Evolutionary conservation across 345 rosid genomes (phyloP), one percentile per base, ranked within the genome.

Genomic region (Ceriops zippeliana): DNA sequence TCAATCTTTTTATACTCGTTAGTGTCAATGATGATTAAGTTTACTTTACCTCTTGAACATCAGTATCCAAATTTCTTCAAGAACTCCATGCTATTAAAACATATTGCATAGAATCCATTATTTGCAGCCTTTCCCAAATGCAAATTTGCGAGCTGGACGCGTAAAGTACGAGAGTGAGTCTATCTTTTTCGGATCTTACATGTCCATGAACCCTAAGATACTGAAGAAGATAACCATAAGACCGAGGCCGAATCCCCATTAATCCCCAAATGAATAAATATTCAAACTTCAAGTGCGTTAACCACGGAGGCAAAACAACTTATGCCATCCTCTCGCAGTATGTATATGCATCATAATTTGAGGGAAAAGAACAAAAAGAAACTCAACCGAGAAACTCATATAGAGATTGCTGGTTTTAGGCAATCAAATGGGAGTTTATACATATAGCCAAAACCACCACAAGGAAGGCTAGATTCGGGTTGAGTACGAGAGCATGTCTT

Each of bases 141-240:
- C 86, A 66, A 88, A 93, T 86, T 93, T 93, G 68, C 99, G 95
- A 20, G 91, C 93, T 65, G 89, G 73, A 71, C 91, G 99, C 26
- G 91, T 88, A 80, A 93, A 93, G 82, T 91, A 93, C 96, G 97
- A 93, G 4, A 93, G 80, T 0, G 99, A 93, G 84, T 91, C 89
- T 30, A 93, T 34, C 97, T 96, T 83, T 93, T 96, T 96, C 0
- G 97, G 93, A 79, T 93, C 99, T 68, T 89, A 91, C 96, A 93
- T 91, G 79, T 91, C 97, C 97, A 97, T 89, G 85, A 93, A 93
- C 56, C 97, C 99, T 93, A 5, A 19, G 53, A 11, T 27, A 6
- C 26, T 42, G 56, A 20, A 5, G 63, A n/a, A n/a, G n/a, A n/a
- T 27, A 19, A 11, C 8, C 11, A 47, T 22, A 31, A 42, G 7